These are phyloP conservation scores for Podaxis sp. DNA, from an alignment of 768 basidiomycete species.

Conservation along the genomic window DNA sequence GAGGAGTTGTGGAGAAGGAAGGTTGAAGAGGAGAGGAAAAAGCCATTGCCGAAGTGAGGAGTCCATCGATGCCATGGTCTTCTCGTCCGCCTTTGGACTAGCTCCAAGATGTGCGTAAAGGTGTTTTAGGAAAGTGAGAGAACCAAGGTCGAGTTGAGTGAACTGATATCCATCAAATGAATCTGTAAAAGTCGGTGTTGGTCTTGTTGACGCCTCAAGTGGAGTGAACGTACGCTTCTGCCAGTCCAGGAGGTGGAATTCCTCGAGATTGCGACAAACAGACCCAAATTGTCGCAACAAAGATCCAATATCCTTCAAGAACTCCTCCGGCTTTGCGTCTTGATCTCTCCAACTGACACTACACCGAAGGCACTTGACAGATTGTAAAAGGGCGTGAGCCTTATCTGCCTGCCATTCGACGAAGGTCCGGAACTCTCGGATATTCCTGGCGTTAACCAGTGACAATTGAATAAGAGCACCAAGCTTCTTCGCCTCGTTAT, in stretches of 20 bases:
- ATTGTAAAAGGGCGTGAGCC: not conserved
- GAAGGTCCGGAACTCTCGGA: slow-evolving; percentile 7
- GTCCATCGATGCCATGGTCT: slow-evolving; percentile 4
- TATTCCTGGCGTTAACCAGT: slow-evolving; percentile 5
- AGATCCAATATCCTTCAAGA: slow-evolving; percentile 54
- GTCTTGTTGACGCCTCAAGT: not conserved
- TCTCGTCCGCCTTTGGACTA: slow-evolving; percentile 7
- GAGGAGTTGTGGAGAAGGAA: slow-evolving; percentile 1
- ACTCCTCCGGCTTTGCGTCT: slow-evolving; percentile 23
- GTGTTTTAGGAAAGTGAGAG: slow-evolving; percentile 5
- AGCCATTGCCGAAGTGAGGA: slow-evolving; percentile 11
- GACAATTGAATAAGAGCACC: slow-evolving; percentile 6
- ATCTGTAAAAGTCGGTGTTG: not conserved
- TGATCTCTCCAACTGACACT: slow-evolving; percentile 7
- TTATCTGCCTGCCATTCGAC: slow-evolving; percentile 8
- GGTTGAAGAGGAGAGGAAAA: slow-evolving; percentile 6
- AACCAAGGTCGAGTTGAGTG: slow-evolving; percentile 4
- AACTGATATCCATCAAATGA: slow-evolving; percentile 8
- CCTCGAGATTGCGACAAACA: not conserved
- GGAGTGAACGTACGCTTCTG: slow-evolving; percentile 1
- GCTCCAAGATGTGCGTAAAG: slow-evolving; percentile 7
- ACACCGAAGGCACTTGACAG: slow-evolving; percentile 8
- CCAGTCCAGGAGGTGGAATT: slow-evolving; percentile 7
- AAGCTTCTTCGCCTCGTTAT: not conserved
- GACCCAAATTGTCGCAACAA: slow-evolving; percentile 26